Evolutionary conservation across 2,329 filamentous ascomycete species (phyloP).

Genomic region (Zopfia rhizophila): DNA sequence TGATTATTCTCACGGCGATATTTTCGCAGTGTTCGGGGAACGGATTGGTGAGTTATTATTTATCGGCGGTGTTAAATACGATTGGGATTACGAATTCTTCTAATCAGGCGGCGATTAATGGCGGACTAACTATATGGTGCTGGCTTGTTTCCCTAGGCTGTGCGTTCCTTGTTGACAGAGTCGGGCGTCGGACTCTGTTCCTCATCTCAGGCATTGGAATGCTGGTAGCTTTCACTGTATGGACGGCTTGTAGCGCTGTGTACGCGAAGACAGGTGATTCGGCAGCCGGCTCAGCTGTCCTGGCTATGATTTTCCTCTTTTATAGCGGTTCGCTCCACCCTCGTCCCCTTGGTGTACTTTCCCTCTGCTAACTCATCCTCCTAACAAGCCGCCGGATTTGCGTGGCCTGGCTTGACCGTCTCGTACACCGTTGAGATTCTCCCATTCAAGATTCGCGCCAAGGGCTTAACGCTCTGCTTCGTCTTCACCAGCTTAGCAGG

Average conservation of each 20-base stretch:
- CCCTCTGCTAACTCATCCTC: conserved; percentile 55
- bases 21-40: conserved; percentile 32
- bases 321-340: conserved; percentile 27
- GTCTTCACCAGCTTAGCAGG: conserved; percentile 70
- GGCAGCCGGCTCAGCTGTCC: conserved; percentile 54
- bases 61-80: conserved; percentile 22
- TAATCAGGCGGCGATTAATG: conserved; percentile 37
- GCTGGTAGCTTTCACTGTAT: conserved; percentile 44
- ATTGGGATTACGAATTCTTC: conserved; percentile 29
- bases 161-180: conserved; percentile 42
- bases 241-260: conserved; percentile 34
- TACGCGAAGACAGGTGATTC: conserved; percentile 23
- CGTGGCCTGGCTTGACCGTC: conserved; percentile 64
- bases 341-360: not conserved
- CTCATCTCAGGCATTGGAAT: conserved; percentile 44
- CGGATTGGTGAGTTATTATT: conserved; percentile 26
- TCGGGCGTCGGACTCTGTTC: conserved; percentile 46
- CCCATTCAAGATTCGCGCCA: conserved; percentile 59
- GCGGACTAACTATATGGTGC: conserved; percentile 35
- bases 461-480: conserved; percentile 57
- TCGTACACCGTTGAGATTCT: conserved; percentile 62
- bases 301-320: conserved; percentile 63
- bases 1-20: conserved; percentile 25
- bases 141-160: conserved; percentile 38
- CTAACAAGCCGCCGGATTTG: conserved; percentile 40